phyloP scores from a whole-genome alignment of 2,329 filamentous ascomycete genomes.

The Pestalotiopsis fici region DNA sequence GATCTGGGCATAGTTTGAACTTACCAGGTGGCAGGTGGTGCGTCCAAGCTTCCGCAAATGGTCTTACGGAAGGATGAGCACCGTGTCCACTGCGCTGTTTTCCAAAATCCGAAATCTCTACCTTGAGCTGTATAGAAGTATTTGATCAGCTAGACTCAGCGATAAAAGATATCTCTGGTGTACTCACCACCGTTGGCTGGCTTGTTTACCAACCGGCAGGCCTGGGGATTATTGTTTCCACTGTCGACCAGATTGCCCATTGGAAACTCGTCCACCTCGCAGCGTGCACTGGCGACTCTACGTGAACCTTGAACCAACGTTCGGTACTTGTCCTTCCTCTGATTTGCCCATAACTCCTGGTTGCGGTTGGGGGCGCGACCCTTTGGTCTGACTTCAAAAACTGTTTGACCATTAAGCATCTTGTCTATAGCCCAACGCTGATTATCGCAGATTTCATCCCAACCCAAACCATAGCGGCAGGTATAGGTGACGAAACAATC shows the following conservation, averaged over 20 bases:
- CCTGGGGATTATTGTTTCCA: not conserved
- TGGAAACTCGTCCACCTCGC: not conserved
- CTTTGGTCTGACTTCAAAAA: not conserved
- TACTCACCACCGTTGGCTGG: not conserved
- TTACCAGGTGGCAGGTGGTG: not conserved
- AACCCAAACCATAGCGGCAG: slow-evolving; percentile 15
- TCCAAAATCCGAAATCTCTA: not conserved
- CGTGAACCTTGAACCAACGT: slow-evolving; percentile 4
- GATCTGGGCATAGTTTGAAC: not conserved
- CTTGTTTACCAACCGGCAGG: not conserved
- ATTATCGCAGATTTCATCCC: slow-evolving; percentile 20
- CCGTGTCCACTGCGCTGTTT: not conserved
- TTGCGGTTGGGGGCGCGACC: not conserved
- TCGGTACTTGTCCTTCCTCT: not conserved
- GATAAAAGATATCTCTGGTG: too few species aligned
- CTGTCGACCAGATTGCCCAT: not conserved
- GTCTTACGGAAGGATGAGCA: not conserved
- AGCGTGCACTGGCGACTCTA: not conserved
- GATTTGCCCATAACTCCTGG: not conserved
- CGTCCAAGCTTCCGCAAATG: not conserved
- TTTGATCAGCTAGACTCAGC: too few species aligned
- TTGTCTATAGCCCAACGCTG: slow-evolving; percentile 18
- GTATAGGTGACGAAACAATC: slow-evolving; percentile 19
- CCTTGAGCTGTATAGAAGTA: not conserved
- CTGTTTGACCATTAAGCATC: slow-evolving; percentile 10